These are phyloP conservation scores for Colletotrichum truncatum DNA, from an alignment of 2,329 filamentous ascomycete genomes.

Conservation along the genomic window DNA sequence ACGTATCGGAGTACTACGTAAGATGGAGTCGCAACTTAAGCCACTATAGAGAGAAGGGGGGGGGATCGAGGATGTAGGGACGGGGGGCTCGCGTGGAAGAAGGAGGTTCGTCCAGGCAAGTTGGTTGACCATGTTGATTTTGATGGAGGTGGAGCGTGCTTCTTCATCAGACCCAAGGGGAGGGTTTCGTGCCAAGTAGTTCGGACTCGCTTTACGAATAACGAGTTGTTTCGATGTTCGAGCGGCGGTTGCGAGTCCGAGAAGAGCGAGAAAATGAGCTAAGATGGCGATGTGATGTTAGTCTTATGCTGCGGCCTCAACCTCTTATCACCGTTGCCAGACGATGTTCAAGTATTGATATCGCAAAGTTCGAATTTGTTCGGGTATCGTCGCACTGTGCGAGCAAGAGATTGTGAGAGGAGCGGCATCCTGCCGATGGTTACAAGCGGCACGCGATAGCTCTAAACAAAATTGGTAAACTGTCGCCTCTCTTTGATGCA, in stretches of 20 bases:
- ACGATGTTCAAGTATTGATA: too few relatives aligned
- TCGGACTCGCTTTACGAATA: conserved; percentile 14
- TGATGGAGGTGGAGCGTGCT: background rate
- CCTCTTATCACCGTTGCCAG: background rate
- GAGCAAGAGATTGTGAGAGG: too few relatives aligned
- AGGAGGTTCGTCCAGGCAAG: conserved; percentile 7
- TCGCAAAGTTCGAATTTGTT: too few relatives aligned
- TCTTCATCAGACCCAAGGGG: background rate
- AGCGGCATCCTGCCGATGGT: too few relatives aligned
- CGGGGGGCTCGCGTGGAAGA: background rate
- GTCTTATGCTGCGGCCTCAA: background rate
- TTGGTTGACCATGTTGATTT: background rate
- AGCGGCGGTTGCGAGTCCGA: background rate
- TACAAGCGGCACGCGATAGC: too few relatives aligned
- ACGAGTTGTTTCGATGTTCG: conserved; percentile 4
- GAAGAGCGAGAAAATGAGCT: background rate
- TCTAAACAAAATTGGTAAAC: too few relatives aligned
- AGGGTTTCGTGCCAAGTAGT: conserved; percentile 19
- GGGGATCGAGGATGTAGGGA: background rate
- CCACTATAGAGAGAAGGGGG: background rate
- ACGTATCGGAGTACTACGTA: too few relatives aligned
- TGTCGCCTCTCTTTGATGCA: too few relatives aligned
- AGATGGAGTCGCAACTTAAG: too few relatives aligned
- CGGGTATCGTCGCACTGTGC: too few relatives aligned
- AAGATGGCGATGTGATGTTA: background rate